Percentiles rank a stretch among this genome's conserved stretches.
These are phyloP conservation scores for Sclerotinia spermophila DNA, from an alignment of 2,329 filamentous ascomycete genomes.

Conservation along the genomic window DNA sequence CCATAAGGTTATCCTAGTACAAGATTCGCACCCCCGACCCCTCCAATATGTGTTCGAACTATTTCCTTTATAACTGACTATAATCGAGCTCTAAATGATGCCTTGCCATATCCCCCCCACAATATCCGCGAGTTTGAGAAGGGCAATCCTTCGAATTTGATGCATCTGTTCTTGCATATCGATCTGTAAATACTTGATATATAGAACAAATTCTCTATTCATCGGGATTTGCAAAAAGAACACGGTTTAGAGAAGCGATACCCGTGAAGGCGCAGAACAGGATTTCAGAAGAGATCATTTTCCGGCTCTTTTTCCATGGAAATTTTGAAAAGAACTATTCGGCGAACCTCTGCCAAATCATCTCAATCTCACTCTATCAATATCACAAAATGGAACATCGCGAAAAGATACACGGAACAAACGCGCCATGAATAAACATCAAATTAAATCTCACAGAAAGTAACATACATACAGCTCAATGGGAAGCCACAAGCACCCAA, in stretches of 20 bases:
- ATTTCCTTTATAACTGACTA: slow-evolving; percentile 35
- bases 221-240: slow-evolving; percentile 1
- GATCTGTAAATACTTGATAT: slow-evolving; percentile 29
- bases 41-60: background rate
- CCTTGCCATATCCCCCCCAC: slow-evolving; percentile 46
- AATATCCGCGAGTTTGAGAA: slow-evolving; percentile 39
- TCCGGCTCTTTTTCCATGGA: background rate
- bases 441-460: background rate
- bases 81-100: slow-evolving; percentile 43
- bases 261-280: background rate
- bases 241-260: background rate
- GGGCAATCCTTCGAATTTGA: slow-evolving; percentile 31
- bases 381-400: background rate
- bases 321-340: too few species aligned
- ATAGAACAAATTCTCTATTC: slow-evolving; percentile 13
- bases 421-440: background rate
- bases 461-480: too few species aligned
- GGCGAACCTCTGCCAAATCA: background rate
- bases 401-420: background rate
- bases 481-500: background rate
- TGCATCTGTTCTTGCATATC: slow-evolving; percentile 43
- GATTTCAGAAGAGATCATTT: background rate
- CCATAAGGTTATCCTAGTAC: slow-evolving; percentile 23
- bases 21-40: slow-evolving; percentile 36
- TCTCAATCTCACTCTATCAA: too few species aligned